These are phyloP conservation scores for Wickerhamomyces silvicola DNA, from an alignment of 805 yeast species.

Conservation along the genomic window DNA sequence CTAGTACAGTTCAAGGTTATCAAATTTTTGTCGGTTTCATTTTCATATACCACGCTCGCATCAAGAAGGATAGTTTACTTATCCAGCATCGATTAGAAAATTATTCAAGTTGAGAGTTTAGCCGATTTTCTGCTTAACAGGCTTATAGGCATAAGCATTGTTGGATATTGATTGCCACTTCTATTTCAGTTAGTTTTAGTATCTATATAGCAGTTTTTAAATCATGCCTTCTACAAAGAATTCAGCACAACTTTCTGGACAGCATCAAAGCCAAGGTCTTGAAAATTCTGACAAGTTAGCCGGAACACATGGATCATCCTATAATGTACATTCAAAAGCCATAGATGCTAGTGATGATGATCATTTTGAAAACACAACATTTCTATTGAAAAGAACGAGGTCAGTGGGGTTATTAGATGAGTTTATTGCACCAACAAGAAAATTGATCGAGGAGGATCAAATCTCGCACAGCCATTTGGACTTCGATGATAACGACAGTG, in stretches of 20 bases:
- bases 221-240: constrained; percentile 4
- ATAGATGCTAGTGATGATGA: constrained; percentile 67
- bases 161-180: background rate
- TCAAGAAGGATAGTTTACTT: too few relatives aligned
- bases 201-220: background rate
- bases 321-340: constrained; percentile 26
- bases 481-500: constrained; percentile 9
- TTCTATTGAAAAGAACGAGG: constrained; percentile 72
- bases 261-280: constrained; percentile 2
- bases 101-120: background rate
- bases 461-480: background rate
- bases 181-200: background rate
- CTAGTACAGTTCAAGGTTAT: too few relatives aligned
- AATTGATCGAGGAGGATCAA: constrained; percentile 28
- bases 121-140: background rate
- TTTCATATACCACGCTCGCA: too few relatives aligned
- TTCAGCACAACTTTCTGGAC: constrained; percentile 3
- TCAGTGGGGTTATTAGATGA: constrained; percentile 77
- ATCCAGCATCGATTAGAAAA: too few relatives aligned
- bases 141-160: background rate
- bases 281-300: background rate
- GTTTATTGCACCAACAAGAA: constrained; percentile 44
- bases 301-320: constrained; percentile 1
- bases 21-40: too few relatives aligned
- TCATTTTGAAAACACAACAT: constrained; percentile 64